phyloP scores from a whole-genome alignment of 495 filamentous ascomycete genomes.

The Penicillium herquei region DNA sequence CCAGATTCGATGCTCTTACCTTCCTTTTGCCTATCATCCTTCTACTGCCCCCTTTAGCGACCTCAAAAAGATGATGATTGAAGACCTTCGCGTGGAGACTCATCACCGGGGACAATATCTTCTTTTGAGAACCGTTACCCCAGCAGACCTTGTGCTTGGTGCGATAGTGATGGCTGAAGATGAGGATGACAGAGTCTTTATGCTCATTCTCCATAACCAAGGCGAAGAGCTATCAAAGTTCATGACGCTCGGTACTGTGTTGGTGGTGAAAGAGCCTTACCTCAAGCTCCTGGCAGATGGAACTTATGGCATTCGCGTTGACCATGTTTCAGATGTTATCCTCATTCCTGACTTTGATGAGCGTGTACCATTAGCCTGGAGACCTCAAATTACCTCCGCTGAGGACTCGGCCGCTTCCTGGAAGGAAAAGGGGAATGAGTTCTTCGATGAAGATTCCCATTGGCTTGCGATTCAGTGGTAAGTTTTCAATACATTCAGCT shows the following conservation, averaged over 20 bases:
- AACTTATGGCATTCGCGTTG: conserved; percentile 45
- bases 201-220: conserved; percentile 49
- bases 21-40: conserved; percentile 26
- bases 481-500: not conserved
- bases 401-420: conserved; percentile 19
- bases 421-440: conserved; percentile 42
- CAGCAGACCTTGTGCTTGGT: conserved; percentile 38
- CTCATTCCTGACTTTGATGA: conserved; percentile 30
- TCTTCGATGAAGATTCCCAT: conserved; percentile 20
- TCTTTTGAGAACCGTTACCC: conserved; percentile 41
- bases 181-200: conserved; percentile 42
- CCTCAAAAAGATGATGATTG: conserved; percentile 24
- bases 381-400: conserved; percentile 15
- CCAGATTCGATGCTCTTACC: conserved; percentile 17
- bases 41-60: conserved; percentile 10
- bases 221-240: conserved; percentile 15
- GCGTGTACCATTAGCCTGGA: conserved; percentile 36
- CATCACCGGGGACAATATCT: conserved; percentile 49
- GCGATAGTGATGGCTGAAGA: conserved; percentile 51
- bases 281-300: conserved; percentile 39
- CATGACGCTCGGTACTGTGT: conserved; percentile 32
- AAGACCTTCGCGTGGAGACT: conserved; percentile 45
- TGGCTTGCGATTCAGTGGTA: conserved; percentile 26
- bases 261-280: conserved; percentile 55
- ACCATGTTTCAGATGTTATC: conserved; percentile 51